Evolutionary conservation across 208 protist species (phyloP).

Genomic region (Acanthamoeba triangularis): DNA sequence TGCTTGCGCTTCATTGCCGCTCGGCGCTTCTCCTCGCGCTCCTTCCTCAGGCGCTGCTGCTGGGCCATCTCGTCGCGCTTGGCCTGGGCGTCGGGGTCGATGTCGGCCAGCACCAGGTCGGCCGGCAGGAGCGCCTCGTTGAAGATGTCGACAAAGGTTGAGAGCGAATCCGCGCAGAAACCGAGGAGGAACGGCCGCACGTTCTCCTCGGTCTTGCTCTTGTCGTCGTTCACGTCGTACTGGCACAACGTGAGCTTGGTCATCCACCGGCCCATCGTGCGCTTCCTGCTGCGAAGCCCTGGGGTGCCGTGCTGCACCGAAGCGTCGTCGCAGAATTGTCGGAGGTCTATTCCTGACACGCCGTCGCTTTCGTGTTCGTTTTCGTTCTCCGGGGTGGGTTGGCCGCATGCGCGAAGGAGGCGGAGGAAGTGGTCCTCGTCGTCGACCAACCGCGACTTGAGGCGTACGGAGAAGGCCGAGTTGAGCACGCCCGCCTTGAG

Average conservation of each 20-base stretch:
- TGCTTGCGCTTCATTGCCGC: not conserved
- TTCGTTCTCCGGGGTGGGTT: not conserved
- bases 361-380: not conserved
- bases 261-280: not conserved
- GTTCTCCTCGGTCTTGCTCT: not conserved
- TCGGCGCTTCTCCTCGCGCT: not conserved
- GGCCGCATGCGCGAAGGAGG: not conserved
- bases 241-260: slow-evolving; percentile 32
- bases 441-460: slow-evolving; percentile 11
- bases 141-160: not conserved
- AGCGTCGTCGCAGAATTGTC: not conserved
- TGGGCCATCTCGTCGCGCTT: not conserved
- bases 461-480: not conserved
- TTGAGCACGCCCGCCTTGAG: slow-evolving; percentile 42
- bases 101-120: slow-evolving; percentile 1
- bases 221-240: slow-evolving; percentile 18
- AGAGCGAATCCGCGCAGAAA: slow-evolving; percentile 10
- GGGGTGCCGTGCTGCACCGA: not conserved
- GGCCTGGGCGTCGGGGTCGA: slow-evolving; percentile 2
- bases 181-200: not conserved
- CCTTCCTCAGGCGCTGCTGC: not conserved
- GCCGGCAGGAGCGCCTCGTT: slow-evolving; percentile 26
- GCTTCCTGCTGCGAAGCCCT: not conserved
- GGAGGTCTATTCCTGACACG: not conserved
- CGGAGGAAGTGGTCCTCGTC: slow-evolving; percentile 1